A percentile compares a stretch with the other conserved stretches of the same genome.
These are phyloP conservation scores for Aureobasidium sp. DNA, from an alignment of 2,329 filamentous ascomycete species.

Conservation along the genomic window DNA sequence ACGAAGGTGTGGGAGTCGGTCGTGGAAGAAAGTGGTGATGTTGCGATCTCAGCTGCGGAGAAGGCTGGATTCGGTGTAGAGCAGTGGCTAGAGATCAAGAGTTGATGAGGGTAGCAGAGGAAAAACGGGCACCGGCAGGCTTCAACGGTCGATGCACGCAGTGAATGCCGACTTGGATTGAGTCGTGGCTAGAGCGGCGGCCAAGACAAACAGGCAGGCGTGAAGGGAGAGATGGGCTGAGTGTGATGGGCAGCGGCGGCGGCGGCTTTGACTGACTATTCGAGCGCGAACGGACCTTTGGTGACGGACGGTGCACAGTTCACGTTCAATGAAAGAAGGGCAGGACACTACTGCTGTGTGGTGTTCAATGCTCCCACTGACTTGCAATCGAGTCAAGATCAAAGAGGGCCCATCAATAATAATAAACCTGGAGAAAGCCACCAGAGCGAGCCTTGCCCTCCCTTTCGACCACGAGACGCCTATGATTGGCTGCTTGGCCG, in stretches of 20 bases:
- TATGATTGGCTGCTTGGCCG: background rate
- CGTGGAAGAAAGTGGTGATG: background rate
- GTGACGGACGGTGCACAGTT: constrained; percentile 4
- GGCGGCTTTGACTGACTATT: background rate
- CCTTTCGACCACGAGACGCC: background rate
- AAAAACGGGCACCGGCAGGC: constrained; percentile 13
- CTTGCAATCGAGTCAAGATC: constrained; percentile 11
- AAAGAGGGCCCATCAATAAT: background rate
- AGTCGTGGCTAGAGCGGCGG: background rate
- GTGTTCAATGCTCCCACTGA: too few species aligned
- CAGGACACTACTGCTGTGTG: too few species aligned
- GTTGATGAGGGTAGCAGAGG: constrained; percentile 13
- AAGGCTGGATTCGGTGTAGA: constrained; percentile 6
- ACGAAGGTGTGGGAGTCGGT: background rate
- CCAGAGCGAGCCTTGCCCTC: background rate
- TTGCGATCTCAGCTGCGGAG: constrained; percentile 7
- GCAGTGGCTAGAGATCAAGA: background rate
- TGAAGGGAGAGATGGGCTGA: constrained; percentile 2
- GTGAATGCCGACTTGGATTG: constrained; percentile 7
- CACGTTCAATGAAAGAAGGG: background rate
- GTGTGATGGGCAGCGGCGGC: background rate
- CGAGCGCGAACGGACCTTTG: constrained; percentile 1
- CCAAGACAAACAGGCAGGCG: constrained; percentile 5
- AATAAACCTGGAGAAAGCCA: constrained; percentile 9
- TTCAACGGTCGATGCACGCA: constrained; percentile 11